Percentiles rank a stretch among this genome's conserved stretches.
phyloP scores from a whole-genome alignment of 106 monocot species.

The Phalaenopsis equestris region DNA sequence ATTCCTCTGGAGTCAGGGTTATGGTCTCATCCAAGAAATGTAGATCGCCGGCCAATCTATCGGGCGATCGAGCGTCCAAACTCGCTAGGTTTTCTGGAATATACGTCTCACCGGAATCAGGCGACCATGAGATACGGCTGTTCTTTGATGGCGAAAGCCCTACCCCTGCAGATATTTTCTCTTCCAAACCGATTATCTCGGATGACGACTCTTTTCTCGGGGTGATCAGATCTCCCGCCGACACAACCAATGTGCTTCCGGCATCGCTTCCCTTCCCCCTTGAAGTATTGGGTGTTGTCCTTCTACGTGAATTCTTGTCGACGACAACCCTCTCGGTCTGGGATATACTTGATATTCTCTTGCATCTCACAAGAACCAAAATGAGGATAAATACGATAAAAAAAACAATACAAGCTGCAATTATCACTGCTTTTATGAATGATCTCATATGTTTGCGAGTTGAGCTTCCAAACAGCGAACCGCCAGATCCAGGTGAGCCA shows the following conservation, averaged over 20 bases:
- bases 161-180: slow-evolving; percentile 38
- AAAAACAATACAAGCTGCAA: slow-evolving; percentile 42
- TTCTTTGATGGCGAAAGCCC: slow-evolving; percentile 72
- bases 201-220: slow-evolving; percentile 54
- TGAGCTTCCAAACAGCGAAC: slow-evolving; percentile 12
- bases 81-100: slow-evolving; percentile 44
- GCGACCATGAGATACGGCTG: slow-evolving; percentile 81
- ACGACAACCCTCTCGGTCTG: slow-evolving; percentile 37
- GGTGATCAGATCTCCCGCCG: slow-evolving; percentile 56
- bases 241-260: slow-evolving; percentile 42
- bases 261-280: slow-evolving; percentile 24
- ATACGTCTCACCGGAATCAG: slow-evolving; percentile 54
- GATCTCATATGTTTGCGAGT: slow-evolving; percentile 28
- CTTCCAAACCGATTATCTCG: slow-evolving; percentile 43
- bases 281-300: slow-evolving; percentile 13
- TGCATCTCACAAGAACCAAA: slow-evolving; percentile 47
- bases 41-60: slow-evolving; percentile 74
- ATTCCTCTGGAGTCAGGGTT: slow-evolving; percentile 75
- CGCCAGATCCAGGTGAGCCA: slow-evolving; percentile 28
- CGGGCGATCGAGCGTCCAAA: slow-evolving; percentile 70
- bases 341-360: slow-evolving; percentile 41
- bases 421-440: slow-evolving; percentile 39
- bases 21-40: slow-evolving; percentile 93
- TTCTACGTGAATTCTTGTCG: slow-evolving; percentile 37
- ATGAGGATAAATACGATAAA: slow-evolving; percentile 47